Evolutionary conservation across 1,284 basidiomycete species (phyloP), one percentile per base, ranked within the genome.

Genomic region (Schizopora paradoxa): DNA sequence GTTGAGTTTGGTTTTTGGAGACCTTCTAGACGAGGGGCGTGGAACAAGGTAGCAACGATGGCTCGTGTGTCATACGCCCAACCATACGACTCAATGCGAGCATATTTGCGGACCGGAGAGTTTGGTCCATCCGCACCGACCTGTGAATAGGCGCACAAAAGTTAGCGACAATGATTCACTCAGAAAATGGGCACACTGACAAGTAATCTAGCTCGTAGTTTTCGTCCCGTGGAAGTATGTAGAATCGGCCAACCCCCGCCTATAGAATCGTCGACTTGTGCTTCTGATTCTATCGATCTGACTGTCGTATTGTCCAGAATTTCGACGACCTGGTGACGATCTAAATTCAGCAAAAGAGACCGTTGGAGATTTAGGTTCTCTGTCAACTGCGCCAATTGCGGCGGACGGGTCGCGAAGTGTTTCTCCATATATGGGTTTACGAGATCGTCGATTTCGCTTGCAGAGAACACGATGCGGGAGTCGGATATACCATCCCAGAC

Each of bases 111-210:
- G 13, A 98, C 96, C 6, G 95, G 95, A 1, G 93, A 97, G 61
- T 93, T 94, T 59, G 83, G 83, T 0, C 96, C 96, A 59, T 99
- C 96, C 5, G 96, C 96, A 18, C 96, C 95, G 32, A 99, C 79
- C 84, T 94, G 56, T 57, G 34, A 55, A 49, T 32, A 47, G 29
- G 56, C 28, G 40, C 40, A 39, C 32, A 53, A 23, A 25, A 32
- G 51, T 35, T 26, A 41, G 13, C 14, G 6, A 44, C 35, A 19
- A 25, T 18, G 18, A 2, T 41, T 13, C 25, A 43, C 11, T 29
- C 16, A 6, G n/a, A 36, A 27, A 25, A 21, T 42, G 28, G 18
- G 32, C 23, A 14, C n/a, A 65, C 73, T 58, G 55, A 91, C 88
- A 40, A 93, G 67, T 28, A 93, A 63, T 53, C 89, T 70, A 6